Evolutionary conservation across 148 eudicot genomes (phyloP).

Genomic region (Persicaria maculosa): DNA sequence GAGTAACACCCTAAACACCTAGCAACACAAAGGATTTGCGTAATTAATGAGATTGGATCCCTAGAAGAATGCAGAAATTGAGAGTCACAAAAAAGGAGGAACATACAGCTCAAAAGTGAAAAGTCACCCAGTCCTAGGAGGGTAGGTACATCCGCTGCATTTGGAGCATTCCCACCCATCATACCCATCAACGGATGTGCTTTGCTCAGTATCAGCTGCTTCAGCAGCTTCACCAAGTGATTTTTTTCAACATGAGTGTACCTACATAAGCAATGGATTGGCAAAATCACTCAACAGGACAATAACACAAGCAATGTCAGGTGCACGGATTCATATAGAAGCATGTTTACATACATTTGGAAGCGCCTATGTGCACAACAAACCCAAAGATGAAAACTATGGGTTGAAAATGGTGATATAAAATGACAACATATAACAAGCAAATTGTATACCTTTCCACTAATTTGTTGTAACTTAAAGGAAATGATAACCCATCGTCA

Average conservation of each 20-base stretch:
- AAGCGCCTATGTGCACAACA: neutral
- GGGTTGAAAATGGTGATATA: neutral
- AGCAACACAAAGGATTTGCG: neutral
- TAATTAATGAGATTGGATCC: neutral
- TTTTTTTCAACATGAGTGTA: slow-evolving; percentile 76
- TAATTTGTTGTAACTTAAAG: slow-evolving; percentile 79
- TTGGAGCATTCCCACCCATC: slow-evolving; percentile 43
- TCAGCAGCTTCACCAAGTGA: slow-evolving; percentile 88
- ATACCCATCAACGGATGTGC: slow-evolving; percentile 32
- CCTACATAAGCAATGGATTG: slow-evolving; percentile 32
- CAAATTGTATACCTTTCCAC: slow-evolving; percentile 60
- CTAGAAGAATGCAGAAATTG: neutral
- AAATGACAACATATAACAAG: neutral
- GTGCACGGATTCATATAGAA: neutral
- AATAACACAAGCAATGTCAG: neutral
- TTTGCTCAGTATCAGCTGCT: slow-evolving; percentile 52
- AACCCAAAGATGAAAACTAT: slow-evolving; percentile 3
- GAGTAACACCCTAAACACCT: neutral
- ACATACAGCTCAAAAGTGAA: slow-evolving; percentile 73
- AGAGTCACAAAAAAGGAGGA: neutral
- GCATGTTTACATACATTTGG: neutral
- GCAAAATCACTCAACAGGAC: neutral
- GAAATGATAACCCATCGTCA: slow-evolving; percentile 84
- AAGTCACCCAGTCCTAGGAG: slow-evolving; percentile 85
- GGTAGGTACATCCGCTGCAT: slow-evolving; percentile 89